Conservation (phyloP, 2,329 filamentous ascomycete species). For the Pseudocercospora fuligena region DNA sequence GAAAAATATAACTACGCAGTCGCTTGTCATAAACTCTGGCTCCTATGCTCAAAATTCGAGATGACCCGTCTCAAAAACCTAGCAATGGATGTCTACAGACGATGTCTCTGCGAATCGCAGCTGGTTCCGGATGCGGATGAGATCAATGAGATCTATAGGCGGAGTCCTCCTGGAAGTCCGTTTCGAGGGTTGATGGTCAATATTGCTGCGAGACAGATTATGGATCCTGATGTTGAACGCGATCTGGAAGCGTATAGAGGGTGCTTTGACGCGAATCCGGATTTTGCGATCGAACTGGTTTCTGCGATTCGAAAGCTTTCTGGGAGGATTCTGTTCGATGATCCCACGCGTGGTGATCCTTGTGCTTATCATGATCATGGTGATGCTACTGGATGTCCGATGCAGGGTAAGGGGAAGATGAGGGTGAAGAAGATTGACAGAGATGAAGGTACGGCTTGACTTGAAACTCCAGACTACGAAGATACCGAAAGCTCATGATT, state of each 20-base stretch:
- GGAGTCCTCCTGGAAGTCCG: slow-evolving; percentile 50
- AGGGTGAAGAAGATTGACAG: slow-evolving; percentile 13
- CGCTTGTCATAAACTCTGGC: slow-evolving; percentile 58
- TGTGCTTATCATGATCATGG: slow-evolving; percentile 59
- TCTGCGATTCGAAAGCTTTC: slow-evolving; percentile 57
- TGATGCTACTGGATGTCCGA: slow-evolving; percentile 34
- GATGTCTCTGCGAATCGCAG: slow-evolving; percentile 54
- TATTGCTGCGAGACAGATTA: slow-evolving; percentile 62
- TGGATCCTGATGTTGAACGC: slow-evolving; percentile 58
- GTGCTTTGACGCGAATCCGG: slow-evolving; percentile 55
- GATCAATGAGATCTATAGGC: slow-evolving; percentile 59
- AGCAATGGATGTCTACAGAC: slow-evolving; percentile 60
- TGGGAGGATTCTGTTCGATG: slow-evolving; percentile 57
- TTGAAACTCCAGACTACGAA: neutral
- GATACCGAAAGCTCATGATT: slow-evolving; percentile 27
- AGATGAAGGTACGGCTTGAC: slow-evolving; percentile 21
- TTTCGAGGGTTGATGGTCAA: slow-evolving; percentile 57
- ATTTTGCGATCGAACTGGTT: slow-evolving; percentile 60
- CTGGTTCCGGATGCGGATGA: slow-evolving; percentile 61
- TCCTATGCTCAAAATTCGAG: slow-evolving; percentile 58
- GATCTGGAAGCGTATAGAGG: slow-evolving; percentile 55
- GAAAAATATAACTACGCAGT: slow-evolving; percentile 61
- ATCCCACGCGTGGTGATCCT: slow-evolving; percentile 54
- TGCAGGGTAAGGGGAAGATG: slow-evolving; percentile 28
- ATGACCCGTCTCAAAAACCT: slow-evolving; percentile 58